Base-by-base conservation (phyloP, 495 filamentous ascomycete species). In the Hypoxylon trugodes region DNA sequence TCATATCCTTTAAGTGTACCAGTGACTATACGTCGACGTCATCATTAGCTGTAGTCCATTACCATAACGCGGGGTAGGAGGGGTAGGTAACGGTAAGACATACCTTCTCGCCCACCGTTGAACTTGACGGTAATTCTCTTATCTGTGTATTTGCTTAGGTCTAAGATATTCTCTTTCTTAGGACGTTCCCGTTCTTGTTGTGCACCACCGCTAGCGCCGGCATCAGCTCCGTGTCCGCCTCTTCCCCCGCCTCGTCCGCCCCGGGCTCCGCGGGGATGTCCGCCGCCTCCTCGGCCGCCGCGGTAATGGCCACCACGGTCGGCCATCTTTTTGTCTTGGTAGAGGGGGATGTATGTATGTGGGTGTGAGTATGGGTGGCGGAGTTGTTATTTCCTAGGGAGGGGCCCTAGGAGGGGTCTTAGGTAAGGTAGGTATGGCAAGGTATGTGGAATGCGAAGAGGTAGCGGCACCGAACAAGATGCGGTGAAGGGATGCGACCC, bases 131-230 rank as follows among this genome's bases (percentile, higher is more conserved):
- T 87, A 49, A 98, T 90, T 69, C 89, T 82, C 83, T 97, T 94
- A 76, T 98, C 95, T 87, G 96, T 92, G 72, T 97, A 98, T 79
- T 96, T 96, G 72, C 81, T 86, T 60, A 98, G 78, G 65, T 98
- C 95, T 16, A 98, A 84, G 69, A 98, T 98, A 72, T 97, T 97
- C 74, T 98, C 94, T 79, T 97, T 97, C 84, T 96, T 97, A 58
- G 93, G 91, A 64, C 90, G 88, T 72, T 92, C 89, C 59, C 83
- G 78, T 66, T 86, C 83, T 42, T 81, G 79, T 32, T 73, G 66
- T 36, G 73, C 70, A 3, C 70, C 74, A 62, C 65, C 53, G 55
- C 55, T 63, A 54, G 61, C 48, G 32, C 56, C 69, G 37, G 69
- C 49, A 13, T 64, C 68, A 35, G 63, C 66, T 38, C 72, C 68